Base-by-base conservation (phyloP, 202 grass and related monocot genomes). In the Panicum virgatum region DNA sequence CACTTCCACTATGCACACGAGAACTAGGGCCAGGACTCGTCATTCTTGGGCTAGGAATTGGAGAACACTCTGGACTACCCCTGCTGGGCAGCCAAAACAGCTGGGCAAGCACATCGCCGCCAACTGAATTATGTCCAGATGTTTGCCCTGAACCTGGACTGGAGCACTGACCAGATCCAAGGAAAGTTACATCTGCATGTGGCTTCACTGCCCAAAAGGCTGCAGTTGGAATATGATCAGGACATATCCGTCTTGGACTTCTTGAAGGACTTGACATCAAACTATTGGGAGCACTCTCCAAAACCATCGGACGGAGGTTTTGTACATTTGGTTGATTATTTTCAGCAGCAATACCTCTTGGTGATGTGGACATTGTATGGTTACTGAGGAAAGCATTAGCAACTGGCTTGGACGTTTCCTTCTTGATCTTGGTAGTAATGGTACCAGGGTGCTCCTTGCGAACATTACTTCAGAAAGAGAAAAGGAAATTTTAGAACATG, bases 101-200 rank as follows among this genome's bases (percentile, higher is more conserved):
- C 78, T 96, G 96, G 20, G 85, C 89, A 37, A 94, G 83, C 89
- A 99, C 90, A 66, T 99, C 96, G 50, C 96, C 93, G 76, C 96
- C 96, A 14, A 99, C 89, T 37, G 96, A 99, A 80, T 99, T 99
- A 82, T 99, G 96, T 26, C 96, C 96, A 60, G 96, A 99, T 57
- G 96, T 99, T 87, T 94, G 96, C 66, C 96, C 96, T 79, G 96
- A 99, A 58, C 93, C 93, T 79, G 96, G 96, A 89, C 96, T 99
- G 51, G 94, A 97, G 72, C 96, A 93, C 51, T 99, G 96, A 52
- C 96, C 96, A 76, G 96, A 99, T 68, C 96, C 93, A 85, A 90
- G 56, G 75, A 98, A 93, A 70, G 90, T 90, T 58, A 98, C 66
- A 83, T 90, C 88, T 76, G 90, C 38, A 76, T 89, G 72, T 84